phyloP scores from a whole-genome alignment of 2,329 filamentous ascomycete species.

The Penicillium sclerotigenum region DNA sequence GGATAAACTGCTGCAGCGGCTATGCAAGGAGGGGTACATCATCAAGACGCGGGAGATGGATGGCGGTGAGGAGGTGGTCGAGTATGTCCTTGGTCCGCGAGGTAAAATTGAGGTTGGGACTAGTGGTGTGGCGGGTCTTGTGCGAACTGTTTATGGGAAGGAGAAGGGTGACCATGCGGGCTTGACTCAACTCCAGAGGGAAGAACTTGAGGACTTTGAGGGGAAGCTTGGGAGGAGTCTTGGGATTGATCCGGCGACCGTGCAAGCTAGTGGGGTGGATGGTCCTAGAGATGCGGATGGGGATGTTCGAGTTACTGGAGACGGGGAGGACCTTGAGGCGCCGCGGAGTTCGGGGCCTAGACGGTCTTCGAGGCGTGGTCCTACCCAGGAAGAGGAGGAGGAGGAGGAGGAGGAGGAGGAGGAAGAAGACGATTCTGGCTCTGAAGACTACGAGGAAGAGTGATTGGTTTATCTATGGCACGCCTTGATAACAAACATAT shows the following conservation, averaged over 20 bases:
- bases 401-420: conserved; percentile 1
- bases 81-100: conserved; percentile 80
- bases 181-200: conserved; percentile 12
- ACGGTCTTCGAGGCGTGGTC: conserved; percentile 13
- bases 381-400: background rate
- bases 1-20: conserved; percentile 67
- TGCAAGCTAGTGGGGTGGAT: conserved; percentile 12
- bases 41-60: conserved; percentile 66
- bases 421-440: conserved; percentile 5
- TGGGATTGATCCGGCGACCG: conserved; percentile 49
- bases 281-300: conserved; percentile 1
- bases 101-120: conserved; percentile 81
- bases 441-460: background rate
- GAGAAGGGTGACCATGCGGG: conserved; percentile 19
- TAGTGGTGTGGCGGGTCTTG: conserved; percentile 69
- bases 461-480: background rate
- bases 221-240: conserved; percentile 59
- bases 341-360: background rate
- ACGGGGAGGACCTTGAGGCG: conserved; percentile 2
- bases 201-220: conserved; percentile 49
- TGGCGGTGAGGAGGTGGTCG: conserved; percentile 71
- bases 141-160: conserved; percentile 55
- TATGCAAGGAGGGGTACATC: conserved; percentile 81
- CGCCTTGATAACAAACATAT: conserved; percentile 7
- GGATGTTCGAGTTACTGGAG: background rate